Evolutionary conservation across 768 basidiomycete species (phyloP), one percentile per base, ranked within the genome.

Genomic region (Mycena alexandri): DNA sequence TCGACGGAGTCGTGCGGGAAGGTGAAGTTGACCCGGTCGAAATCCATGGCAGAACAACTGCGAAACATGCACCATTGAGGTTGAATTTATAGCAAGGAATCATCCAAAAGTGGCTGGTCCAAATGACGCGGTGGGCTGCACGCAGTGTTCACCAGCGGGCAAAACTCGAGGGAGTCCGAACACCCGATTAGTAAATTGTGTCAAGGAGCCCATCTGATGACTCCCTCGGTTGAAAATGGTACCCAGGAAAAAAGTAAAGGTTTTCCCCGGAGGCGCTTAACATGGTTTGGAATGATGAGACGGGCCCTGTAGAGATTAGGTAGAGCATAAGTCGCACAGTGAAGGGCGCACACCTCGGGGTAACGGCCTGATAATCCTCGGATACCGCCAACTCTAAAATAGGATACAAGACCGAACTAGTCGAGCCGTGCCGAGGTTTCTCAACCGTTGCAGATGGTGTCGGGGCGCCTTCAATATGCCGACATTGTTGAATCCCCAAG

Each of bases 361-460:
- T 48, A 67, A 67, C 51, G 34, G 48, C 47, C 66, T 67, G 29
- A 41, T 67, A 67, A 67, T 67, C 66, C 57, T 67, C 66, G 66
- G 66, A 34, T 51, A 21, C 19, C 9, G 36, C n/a, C 2, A 14
- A n/a, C 10, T 34, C 42, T 53, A 47, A 60, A 65, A 25, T 34
- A 53, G 33, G 42, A 42, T 17, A 9, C 52, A 63, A 21, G 5
- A 43, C 19, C 12, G 6, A 24, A 21, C 13, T 4, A 21, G 33
- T 41, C 36, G 25, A 56, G 36, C 44, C 12, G 38, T 43, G 24
- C 57, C 64, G 64, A 65, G 36, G 64, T 65, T 65, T 65, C 36
- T 53, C 51, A 65, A 47, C n/a, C 19, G 34, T 29, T 24, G 48
- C 38, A 42, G 25, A 29, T 24, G 41, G 43, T 21, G 22, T 43